Base-by-base conservation (phyloP, 2,329 filamentous ascomycete species). In the Trichothecium roseum region DNA sequence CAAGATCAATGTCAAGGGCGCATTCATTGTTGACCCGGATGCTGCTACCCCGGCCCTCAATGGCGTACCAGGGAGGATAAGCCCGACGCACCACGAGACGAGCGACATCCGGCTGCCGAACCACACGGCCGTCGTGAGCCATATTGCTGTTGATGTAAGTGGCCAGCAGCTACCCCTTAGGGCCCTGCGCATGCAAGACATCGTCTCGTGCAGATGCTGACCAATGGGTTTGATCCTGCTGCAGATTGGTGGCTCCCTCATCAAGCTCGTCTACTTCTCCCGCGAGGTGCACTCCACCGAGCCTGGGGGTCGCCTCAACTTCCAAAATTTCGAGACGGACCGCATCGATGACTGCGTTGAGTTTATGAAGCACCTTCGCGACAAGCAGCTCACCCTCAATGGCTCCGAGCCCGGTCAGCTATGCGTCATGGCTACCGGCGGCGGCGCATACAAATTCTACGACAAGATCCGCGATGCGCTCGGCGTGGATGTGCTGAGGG, bases 231-330 rank as follows among this genome's bases (percentile, higher is more conserved):
- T 12, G 20, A 6, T 24, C 20, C 6, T 34, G 15, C 28, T 32
- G 32, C 55, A 94, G 84, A 96, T 98, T 57, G 91, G 91, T 45
- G 91, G 91, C 46, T 94, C 88, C 13, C 69, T 98, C 24, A 88
- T 87, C 45, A 98, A 98, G 64, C 76, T 98, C 31, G 91, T 98
- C 40, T 98, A 95, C 66, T 96, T 96, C 45, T 91, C 88, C 14
- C 83, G 85, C 45, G 91, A 96, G 60, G 74, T 82, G 29, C 74
- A 82, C 53, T 83, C 81, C 10, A 74, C 70, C 18, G 82, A 88
- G 47, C 79, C 83, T 34, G 91, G 91, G 37, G 91, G 91, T 37
- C 79, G 91, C 17, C 69, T 98, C 36, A 94, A 94, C 60, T 98
- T 98, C 54, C 73, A 94, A 51, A 93, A 81, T 52, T 96, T 96